phyloP scores from a whole-genome alignment of 2,329 filamentous ascomycete genomes.

The Intubia oerlemansii region DNA sequence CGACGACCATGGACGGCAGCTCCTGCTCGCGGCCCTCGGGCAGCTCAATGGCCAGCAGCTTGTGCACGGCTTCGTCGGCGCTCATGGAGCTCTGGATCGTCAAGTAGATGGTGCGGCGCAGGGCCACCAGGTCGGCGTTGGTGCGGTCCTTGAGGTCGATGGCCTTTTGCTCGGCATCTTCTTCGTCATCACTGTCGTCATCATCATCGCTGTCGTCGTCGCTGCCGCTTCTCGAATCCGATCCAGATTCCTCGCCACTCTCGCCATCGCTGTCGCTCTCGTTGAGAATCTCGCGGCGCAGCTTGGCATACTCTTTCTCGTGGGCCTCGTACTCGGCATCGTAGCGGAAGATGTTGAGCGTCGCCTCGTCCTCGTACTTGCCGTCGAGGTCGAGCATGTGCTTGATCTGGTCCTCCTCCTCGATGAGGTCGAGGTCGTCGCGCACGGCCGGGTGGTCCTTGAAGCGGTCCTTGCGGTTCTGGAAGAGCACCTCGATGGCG shows the following conservation, averaged over 20 bases:
- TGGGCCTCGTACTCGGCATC: slow-evolving; percentile 79
- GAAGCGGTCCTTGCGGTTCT: slow-evolving; percentile 89
- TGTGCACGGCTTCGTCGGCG: slow-evolving; percentile 93
- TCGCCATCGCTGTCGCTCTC: slow-evolving; percentile 61
- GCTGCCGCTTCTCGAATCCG: slow-evolving; percentile 18
- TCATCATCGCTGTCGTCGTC: slow-evolving; percentile 28
- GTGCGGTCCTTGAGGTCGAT: slow-evolving; percentile 96
- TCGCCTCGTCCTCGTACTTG: slow-evolving; percentile 65
- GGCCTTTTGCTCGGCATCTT: slow-evolving; percentile 57
- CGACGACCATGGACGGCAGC: slow-evolving; percentile 88
- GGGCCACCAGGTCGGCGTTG: slow-evolving; percentile 84
- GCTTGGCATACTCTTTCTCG: slow-evolving; percentile 70
- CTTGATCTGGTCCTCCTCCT: slow-evolving; percentile 96
- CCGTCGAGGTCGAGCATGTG: slow-evolving; percentile 69
- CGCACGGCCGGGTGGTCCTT: slow-evolving; percentile 82
- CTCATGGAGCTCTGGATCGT: slow-evolving; percentile 95
- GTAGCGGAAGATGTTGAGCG: slow-evolving; percentile 87
- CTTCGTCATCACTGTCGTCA: slow-evolving; percentile 37
- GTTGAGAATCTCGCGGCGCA: slow-evolving; percentile 85
- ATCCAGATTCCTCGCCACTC: slow-evolving; percentile 17
- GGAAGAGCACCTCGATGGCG: slow-evolving; percentile 95
- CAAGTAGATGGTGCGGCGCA: slow-evolving; percentile 85
- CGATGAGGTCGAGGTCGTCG: slow-evolving; percentile 84
- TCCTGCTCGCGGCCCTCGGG: slow-evolving; percentile 75
- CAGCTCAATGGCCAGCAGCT: slow-evolving; percentile 83